Conservation (phyloP, 192 early-diverging fungal genomes). For the Entomortierella lignicola region DNA sequence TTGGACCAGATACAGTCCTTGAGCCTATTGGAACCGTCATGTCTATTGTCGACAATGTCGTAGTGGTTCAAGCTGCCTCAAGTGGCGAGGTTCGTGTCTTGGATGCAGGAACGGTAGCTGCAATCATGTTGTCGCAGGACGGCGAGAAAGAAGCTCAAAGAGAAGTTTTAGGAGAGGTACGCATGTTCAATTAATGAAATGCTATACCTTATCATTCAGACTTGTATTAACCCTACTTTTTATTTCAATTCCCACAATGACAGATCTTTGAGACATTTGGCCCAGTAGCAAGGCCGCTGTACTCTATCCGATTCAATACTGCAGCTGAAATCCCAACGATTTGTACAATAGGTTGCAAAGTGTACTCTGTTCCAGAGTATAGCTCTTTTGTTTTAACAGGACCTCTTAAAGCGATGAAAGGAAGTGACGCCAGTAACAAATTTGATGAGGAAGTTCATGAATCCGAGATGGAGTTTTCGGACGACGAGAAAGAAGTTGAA, state of each 20-base stretch:
- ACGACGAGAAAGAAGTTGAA: conserved; percentile 89
- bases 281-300: conserved; percentile 84
- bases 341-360: conserved; percentile 57
- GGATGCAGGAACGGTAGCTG: conserved; percentile 81
- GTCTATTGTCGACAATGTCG: conserved; percentile 74
- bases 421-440: conserved; percentile 91
- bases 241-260: conserved; percentile 9
- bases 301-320: conserved; percentile 81
- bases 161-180: conserved; percentile 71
- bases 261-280: conserved; percentile 94
- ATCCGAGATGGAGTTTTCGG: conserved; percentile 91
- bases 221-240: no score
- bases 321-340: conserved; percentile 67
- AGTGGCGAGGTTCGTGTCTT: conserved; percentile 69
- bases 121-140: conserved; percentile 15
- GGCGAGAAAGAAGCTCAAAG: conserved; percentile 65
- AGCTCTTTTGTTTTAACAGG: conserved; percentile 75
- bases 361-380: conserved; percentile 75
- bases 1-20: conserved; percentile 63
- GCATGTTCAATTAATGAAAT: background rate
- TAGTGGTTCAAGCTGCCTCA: conserved; percentile 71
- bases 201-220: no score
- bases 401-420: conserved; percentile 75
- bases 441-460: conserved; percentile 93
- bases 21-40: conserved; percentile 73